Evolutionary conservation across 1,139 yeast genomes (phyloP).

Genomic region (Arxiozyma bovina): DNA sequence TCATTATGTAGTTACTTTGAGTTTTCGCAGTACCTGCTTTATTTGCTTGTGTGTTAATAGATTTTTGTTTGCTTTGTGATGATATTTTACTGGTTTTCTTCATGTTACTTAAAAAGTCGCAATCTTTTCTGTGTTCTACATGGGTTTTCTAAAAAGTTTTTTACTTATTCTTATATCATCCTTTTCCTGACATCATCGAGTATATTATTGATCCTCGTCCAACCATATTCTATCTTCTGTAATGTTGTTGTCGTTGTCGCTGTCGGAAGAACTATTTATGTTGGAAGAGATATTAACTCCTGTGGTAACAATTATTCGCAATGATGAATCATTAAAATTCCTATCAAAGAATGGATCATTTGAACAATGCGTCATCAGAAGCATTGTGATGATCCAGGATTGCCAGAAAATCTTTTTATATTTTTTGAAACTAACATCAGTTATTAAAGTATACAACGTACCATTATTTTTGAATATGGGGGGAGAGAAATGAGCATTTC

Average conservation of each 20-base stretch:
- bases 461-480: slow-evolving; percentile 51
- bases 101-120: not conserved
- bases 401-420: slow-evolving; percentile 64
- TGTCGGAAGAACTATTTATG: not conserved
- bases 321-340: slow-evolving; percentile 31
- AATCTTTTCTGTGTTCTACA: not conserved
- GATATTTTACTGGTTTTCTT: not conserved
- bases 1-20: not conserved
- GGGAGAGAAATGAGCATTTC: slow-evolving; percentile 81
- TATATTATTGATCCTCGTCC: slow-evolving; percentile 9
- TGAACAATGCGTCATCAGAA: slow-evolving; percentile 45
- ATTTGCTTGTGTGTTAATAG: not conserved
- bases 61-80: not conserved
- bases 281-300: not conserved
- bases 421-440: slow-evolving; percentile 57
- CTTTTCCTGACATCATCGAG: slow-evolving; percentile 24
- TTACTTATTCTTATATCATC: slow-evolving; percentile 21
- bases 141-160: slow-evolving; percentile 1
- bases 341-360: slow-evolving; percentile 62
- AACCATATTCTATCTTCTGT: not conserved
- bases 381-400: slow-evolving; percentile 57
- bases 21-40: not conserved
- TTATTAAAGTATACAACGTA: slow-evolving; percentile 53
- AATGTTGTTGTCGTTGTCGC: slow-evolving; percentile 4
- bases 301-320: slow-evolving; percentile 29